A percentile compares a stretch with the other conserved stretches of the same genome.
phyloP scores from a whole-genome alignment of 2,329 filamentous ascomycete species.

The Ophiostoma pallidulum region DNA sequence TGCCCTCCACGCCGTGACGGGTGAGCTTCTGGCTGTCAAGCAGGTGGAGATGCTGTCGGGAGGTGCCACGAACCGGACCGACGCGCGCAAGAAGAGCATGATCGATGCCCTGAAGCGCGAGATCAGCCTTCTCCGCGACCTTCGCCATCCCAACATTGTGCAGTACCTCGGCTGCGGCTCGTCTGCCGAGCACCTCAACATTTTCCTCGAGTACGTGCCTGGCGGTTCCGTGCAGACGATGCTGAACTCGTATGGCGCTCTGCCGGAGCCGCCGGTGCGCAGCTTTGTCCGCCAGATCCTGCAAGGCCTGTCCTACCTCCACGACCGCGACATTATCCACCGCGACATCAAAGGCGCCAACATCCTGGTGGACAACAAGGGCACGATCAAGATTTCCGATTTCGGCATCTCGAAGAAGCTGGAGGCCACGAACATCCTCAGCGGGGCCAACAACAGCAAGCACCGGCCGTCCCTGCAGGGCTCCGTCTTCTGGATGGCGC shows the following conservation, averaged over 20 bases:
- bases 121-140: conserved; percentile 84
- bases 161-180: conserved; percentile 95
- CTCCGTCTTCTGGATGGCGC: conserved; percentile 99
- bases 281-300: conserved; percentile 97
- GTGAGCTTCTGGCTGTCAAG: conserved; percentile 95
- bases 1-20: conserved; percentile 88
- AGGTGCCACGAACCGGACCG: conserved; percentile 68
- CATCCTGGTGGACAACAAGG: conserved; percentile 97
- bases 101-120: conserved; percentile 94
- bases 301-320: conserved; percentile 83
- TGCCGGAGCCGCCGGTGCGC: conserved; percentile 85
- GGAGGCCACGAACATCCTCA: conserved; percentile 78
- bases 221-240: conserved; percentile 96
- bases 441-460: conserved; percentile 56
- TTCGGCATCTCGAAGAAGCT: conserved; percentile 98
- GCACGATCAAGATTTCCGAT: conserved; percentile 97
- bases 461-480: conserved; percentile 78
- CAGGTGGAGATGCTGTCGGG: conserved; percentile 85
- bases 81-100: conserved; percentile 94
- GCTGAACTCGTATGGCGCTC: conserved; percentile 95
- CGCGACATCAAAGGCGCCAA: conserved; percentile 99
- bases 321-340: conserved; percentile 92
- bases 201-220: conserved; percentile 98
- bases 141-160: conserved; percentile 95
- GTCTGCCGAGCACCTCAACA: conserved; percentile 86